A percentile compares a stretch with the other conserved stretches of the same genome.
These are phyloP conservation scores for Metschnikowia bowlesiae DNA, from an alignment of 805 yeast species.

Conservation along the genomic window DNA sequence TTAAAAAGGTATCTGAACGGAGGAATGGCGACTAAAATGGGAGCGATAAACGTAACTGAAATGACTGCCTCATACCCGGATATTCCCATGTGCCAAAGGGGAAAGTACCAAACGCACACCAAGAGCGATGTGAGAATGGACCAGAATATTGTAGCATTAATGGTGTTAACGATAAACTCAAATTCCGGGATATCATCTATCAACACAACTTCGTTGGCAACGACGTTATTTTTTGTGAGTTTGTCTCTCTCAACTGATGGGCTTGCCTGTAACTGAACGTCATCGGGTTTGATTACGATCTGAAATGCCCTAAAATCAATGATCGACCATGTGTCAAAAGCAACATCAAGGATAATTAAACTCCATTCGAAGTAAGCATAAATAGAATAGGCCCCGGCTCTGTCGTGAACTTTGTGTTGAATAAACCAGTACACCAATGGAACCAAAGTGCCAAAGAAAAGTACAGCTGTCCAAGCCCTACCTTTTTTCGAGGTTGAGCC, in stretches of 20 bases:
- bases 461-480: conserved; percentile 47
- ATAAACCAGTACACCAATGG: conserved; percentile 88
- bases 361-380: conserved; percentile 97
- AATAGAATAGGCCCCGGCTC: conserved; percentile 92
- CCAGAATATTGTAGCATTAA: conserved; percentile 82
- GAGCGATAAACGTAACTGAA: conserved; percentile 48
- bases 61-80: conserved; percentile 87
- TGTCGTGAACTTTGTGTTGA: conserved; percentile 83
- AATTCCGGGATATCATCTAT: conserved; percentile 29
- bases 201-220: conserved; percentile 3
- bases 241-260: not conserved
- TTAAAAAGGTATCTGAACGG: conserved; percentile 30
- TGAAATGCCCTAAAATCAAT: conserved; percentile 64
- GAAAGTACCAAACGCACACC: conserved; percentile 93
- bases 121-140: conserved; percentile 75
- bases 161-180: conserved; percentile 41
- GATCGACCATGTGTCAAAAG: conserved; percentile 77
- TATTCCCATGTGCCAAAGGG: conserved; percentile 96
- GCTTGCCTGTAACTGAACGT: conserved; percentile 3
- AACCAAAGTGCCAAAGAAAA: conserved; percentile 68
- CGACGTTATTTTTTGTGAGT: not conserved
- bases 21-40: conserved; percentile 47
- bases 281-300: conserved; percentile 24
- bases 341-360: conserved; percentile 74
- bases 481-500: conserved; percentile 44